Evolutionary conservation across 129 eudicot genomes (phyloP), one percentile per base, ranked within the genome.

Genomic region (Cynara cardunculus): DNA sequence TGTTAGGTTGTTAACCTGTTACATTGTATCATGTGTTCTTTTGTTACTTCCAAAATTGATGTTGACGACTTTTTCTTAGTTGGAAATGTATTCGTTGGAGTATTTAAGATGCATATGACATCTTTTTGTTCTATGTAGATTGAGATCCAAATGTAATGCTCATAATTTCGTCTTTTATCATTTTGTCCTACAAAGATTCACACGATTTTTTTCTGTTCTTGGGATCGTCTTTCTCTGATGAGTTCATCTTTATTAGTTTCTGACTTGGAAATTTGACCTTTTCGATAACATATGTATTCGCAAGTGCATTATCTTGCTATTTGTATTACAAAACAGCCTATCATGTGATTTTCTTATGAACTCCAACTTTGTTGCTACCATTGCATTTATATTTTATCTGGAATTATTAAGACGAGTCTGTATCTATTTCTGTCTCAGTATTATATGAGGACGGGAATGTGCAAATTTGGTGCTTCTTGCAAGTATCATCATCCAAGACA

Each of bases 401-500:
- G 7, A 22, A 12, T 24, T 41, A 5, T 72, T 28, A 68, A 25
- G 31, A 24, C 3, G n/a, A 24, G 22, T 25, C 10, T 71, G 21
- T 49, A 14, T 79, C 71, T 18, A 68, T 24, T 25, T 25, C 46
- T 35, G 30, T 76, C 69, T 56, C 81, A 95, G 99, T 89, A 95
- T 83, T 95, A 81, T 78, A 89, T 92, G 99, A 88, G 97, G 88
- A 92, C 97, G 31, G 96, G 97, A 71, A 86, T 84, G 78, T 95
- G 99, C 80, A 95, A 92, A 75, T 95, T 81, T 84, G 99, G 99
- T 34, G 90, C 87, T 78, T 92, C 99, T 24, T 95, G 99, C 87
- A 95, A 92, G 81, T 95, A 92, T 85, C 89, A 95, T 82, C 99
- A 95, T 84, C 99, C 99, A 75, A 90, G 93, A 85, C 93, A 92